Evolutionary conservation across 768 basidiomycete species (phyloP).

Genomic region (Tylopilus felleus): DNA sequence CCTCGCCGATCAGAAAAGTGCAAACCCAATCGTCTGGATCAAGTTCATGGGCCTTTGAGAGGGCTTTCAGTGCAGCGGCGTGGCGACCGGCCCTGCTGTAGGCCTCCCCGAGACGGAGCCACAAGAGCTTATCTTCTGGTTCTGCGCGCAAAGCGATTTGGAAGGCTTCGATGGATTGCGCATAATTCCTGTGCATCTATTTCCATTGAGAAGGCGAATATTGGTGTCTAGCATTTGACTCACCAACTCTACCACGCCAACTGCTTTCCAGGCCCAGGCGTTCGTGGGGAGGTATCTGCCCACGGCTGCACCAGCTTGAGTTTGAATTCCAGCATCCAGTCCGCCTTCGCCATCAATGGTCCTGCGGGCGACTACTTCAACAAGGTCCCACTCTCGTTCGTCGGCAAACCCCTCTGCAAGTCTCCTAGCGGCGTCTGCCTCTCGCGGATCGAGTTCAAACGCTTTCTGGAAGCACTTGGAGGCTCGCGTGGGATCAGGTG

Average conservation of each 20-base stretch:
- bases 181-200: slow-evolving; percentile 67
- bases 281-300: slow-evolving; percentile 68
- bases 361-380: slow-evolving; percentile 88
- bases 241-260: slow-evolving; percentile 89
- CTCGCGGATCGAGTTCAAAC: slow-evolving; percentile 90
- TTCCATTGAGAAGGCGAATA: not conserved
- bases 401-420: slow-evolving; percentile 90
- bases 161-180: slow-evolving; percentile 74
- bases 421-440: slow-evolving; percentile 78
- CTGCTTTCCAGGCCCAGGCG: slow-evolving; percentile 97
- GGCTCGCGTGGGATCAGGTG: slow-evolving; percentile 79
- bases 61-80: slow-evolving; percentile 84
- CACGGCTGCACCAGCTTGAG: slow-evolving; percentile 37
- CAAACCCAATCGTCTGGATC: slow-evolving; percentile 80
- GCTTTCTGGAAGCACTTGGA: slow-evolving; percentile 98
- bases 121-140: slow-evolving; percentile 72
- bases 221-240: slow-evolving; percentile 27
- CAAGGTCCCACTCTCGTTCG: slow-evolving; percentile 92
- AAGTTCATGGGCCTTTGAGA: slow-evolving; percentile 70
- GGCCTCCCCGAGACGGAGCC: slow-evolving; percentile 90
- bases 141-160: slow-evolving; percentile 84
- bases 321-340: slow-evolving; percentile 52
- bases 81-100: slow-evolving; percentile 87
- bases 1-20: slow-evolving; percentile 78
- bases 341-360: slow-evolving; percentile 95